Evolutionary conservation across 2,329 filamentous ascomycete genomes (phyloP).

Genomic region (Colletotrichum sansevieriae): DNA sequence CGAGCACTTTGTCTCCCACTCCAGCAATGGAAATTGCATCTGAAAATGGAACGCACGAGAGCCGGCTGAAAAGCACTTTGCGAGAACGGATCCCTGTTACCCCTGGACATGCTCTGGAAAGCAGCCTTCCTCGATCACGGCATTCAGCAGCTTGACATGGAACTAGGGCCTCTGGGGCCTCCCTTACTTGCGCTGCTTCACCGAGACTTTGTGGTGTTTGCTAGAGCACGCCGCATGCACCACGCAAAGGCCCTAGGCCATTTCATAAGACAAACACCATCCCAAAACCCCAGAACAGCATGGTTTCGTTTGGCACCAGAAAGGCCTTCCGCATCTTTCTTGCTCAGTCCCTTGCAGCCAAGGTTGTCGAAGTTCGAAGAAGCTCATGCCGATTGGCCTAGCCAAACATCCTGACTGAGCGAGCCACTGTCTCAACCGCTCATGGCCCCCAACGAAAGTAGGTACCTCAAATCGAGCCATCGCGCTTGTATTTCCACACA

Average conservation of each 20-base stretch:
- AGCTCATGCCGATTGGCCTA: conserved; percentile 2
- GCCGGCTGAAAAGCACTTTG: conserved; percentile 17
- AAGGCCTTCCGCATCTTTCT: conserved; percentile 5
- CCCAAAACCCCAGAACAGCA: conserved; percentile 5
- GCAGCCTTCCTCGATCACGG: not conserved
- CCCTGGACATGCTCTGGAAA: conserved; percentile 11
- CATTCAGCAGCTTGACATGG: not conserved
- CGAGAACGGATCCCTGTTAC: conserved; percentile 9
- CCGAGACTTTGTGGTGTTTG: conserved; percentile 20
- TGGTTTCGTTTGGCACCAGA: conserved; percentile 9
- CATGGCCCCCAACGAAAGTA: conserved; percentile 1
- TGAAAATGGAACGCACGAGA: conserved; percentile 40
- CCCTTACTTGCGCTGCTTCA: conserved; percentile 24
- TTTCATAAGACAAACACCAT: not conserved
- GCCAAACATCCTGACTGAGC: conserved; percentile 1
- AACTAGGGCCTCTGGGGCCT: not conserved
- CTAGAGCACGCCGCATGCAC: conserved; percentile 2
- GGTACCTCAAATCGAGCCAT: conserved; percentile 3
- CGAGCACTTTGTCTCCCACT: conserved; percentile 18
- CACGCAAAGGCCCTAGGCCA: conserved; percentile 16
- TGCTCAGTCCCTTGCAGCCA: conserved; percentile 30
- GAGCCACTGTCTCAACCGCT: conserved; percentile 5
- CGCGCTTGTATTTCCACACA: conserved; percentile 21
- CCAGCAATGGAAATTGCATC: conserved; percentile 39
- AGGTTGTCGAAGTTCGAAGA: conserved; percentile 11